Conservation (phyloP, 805 yeast genomes). For the Cyberlindnera americana region DNA sequence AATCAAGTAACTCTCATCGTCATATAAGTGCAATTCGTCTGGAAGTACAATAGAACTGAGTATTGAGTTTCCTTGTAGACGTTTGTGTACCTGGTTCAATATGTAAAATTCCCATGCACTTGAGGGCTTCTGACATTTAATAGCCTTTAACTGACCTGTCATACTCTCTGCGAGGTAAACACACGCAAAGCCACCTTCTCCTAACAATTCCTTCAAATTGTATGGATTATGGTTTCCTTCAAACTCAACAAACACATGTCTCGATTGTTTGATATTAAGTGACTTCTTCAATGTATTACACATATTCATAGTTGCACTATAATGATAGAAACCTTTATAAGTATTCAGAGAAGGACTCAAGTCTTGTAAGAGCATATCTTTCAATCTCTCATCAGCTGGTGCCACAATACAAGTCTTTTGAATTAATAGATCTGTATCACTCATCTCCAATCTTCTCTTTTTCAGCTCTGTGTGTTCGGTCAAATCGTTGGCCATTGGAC, state of each 20-base stretch:
- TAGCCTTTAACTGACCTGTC: slow-evolving; percentile 53
- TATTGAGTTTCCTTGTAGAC: slow-evolving; percentile 30
- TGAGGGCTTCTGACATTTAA: slow-evolving; percentile 70
- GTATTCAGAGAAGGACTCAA: slow-evolving; percentile 35
- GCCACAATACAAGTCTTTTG: slow-evolving; percentile 27
- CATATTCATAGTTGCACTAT: slow-evolving; percentile 33
- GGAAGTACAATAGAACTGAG: slow-evolving; percentile 45
- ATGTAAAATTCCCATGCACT: slow-evolving; percentile 82
- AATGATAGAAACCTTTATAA: slow-evolving; percentile 31
- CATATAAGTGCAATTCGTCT: slow-evolving; percentile 43
- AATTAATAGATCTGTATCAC: slow-evolving; percentile 2
- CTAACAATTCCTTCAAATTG: slow-evolving; percentile 54
- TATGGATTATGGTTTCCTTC: slow-evolving; percentile 40
- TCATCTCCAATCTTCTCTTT: slow-evolving; percentile 3
- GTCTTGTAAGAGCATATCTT: slow-evolving; percentile 35
- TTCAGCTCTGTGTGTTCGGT: slow-evolving; percentile 27
- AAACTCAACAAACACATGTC: slow-evolving; percentile 41
- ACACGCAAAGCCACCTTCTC: slow-evolving; percentile 77
- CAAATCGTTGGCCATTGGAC: slow-evolving; percentile 31
- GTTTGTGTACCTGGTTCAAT: slow-evolving; percentile 49
- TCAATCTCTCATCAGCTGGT: slow-evolving; percentile 44
- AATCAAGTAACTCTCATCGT: slow-evolving; percentile 27
- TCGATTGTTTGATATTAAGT: slow-evolving; percentile 30
- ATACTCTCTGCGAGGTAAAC: slow-evolving; percentile 69
- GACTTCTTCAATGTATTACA: slow-evolving; percentile 33